Conservation (phyloP, 108 stramenopile species). For the Bacterosira constricta region DNA sequence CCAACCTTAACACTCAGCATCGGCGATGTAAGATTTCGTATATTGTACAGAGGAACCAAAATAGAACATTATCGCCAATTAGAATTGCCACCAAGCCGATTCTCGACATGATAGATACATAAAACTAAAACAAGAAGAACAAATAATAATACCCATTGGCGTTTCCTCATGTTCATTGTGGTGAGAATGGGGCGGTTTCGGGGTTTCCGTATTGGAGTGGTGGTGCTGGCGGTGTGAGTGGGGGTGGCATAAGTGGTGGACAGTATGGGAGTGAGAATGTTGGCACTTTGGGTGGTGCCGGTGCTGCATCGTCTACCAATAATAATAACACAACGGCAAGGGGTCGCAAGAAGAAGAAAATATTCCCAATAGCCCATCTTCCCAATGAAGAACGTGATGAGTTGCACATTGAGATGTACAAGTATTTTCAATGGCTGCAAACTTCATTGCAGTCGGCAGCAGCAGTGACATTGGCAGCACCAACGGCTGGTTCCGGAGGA, state of each 20-base stretch:
- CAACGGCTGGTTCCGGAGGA: not conserved
- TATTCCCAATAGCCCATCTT: conserved; percentile 10
- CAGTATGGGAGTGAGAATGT: not conserved
- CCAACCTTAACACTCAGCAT: too few relatives aligned
- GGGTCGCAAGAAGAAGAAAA: conserved; percentile 5
- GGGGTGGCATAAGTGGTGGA: not conserved
- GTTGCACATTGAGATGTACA: conserved; percentile 16
- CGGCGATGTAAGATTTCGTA: too few relatives aligned
- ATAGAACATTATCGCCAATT: too few relatives aligned
- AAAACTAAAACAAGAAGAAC: too few relatives aligned
- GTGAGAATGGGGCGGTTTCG: not conserved
- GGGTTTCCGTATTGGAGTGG: conserved; percentile 17
- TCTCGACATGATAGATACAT: too few relatives aligned
- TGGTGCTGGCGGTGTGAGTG: not conserved
- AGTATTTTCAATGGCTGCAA: conserved; percentile 12
- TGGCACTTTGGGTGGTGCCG: not conserved
- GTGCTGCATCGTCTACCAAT: not conserved
- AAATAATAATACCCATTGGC: not conserved
- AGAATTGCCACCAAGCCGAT: too few relatives aligned
- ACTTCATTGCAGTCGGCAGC: not conserved
- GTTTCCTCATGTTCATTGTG: conserved; percentile 1
- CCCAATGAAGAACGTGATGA: conserved; percentile 12
- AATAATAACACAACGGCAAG: not conserved
- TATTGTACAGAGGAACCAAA: too few relatives aligned
- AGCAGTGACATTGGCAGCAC: not conserved